Percentiles rank a stretch among this genome's conserved stretches.
These are phyloP conservation scores for Penicillium verrucosum DNA, from an alignment of 2,329 filamentous ascomycete genomes.

Conservation along the genomic window DNA sequence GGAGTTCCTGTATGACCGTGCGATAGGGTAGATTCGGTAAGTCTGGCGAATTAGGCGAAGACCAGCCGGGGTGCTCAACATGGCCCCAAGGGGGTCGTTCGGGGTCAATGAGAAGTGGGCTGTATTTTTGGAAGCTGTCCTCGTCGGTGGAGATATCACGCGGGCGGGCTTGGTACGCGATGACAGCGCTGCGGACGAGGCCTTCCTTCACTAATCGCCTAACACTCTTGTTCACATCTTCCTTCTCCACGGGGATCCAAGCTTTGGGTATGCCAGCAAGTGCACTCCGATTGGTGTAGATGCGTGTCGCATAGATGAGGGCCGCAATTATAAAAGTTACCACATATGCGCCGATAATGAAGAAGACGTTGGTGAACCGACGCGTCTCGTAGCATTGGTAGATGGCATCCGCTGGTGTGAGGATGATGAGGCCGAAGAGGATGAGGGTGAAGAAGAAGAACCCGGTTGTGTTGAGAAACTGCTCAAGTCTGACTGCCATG, in stretches of 20 bases:
- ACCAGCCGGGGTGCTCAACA: slow-evolving; percentile 87
- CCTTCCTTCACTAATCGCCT: slow-evolving; percentile 70
- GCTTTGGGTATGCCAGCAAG: slow-evolving; percentile 80
- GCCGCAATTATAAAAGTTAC: slow-evolving; percentile 66
- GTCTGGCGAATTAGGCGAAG: slow-evolving; percentile 70
- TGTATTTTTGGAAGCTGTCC: slow-evolving; percentile 27
- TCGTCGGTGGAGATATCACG: slow-evolving; percentile 53
- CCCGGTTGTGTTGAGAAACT: slow-evolving; percentile 74
- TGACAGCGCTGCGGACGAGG: slow-evolving; percentile 71
- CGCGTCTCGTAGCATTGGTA: slow-evolving; percentile 66
- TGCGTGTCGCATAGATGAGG: slow-evolving; percentile 76
- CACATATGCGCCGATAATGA: slow-evolving; percentile 72
- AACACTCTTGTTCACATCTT: slow-evolving; percentile 73
- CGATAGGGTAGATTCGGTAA: slow-evolving; percentile 79
- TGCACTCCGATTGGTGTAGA: slow-evolving; percentile 79
- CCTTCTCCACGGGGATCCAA: slow-evolving; percentile 81
- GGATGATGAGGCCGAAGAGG: slow-evolving; percentile 68
- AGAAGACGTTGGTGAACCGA: slow-evolving; percentile 77
- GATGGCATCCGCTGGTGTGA: slow-evolving; percentile 78
- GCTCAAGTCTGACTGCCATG: slow-evolving; percentile 55
- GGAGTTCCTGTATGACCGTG: slow-evolving; percentile 76
- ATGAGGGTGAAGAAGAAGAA: slow-evolving; percentile 75
- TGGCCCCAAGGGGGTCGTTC: slow-evolving; percentile 68
- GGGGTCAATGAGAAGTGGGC: slow-evolving; percentile 33
- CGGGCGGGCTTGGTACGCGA: slow-evolving; percentile 75